These are phyloP conservation scores for Lophiostoma macrostomum DNA, from an alignment of 495 filamentous ascomycete genomes.

Conservation along the genomic window DNA sequence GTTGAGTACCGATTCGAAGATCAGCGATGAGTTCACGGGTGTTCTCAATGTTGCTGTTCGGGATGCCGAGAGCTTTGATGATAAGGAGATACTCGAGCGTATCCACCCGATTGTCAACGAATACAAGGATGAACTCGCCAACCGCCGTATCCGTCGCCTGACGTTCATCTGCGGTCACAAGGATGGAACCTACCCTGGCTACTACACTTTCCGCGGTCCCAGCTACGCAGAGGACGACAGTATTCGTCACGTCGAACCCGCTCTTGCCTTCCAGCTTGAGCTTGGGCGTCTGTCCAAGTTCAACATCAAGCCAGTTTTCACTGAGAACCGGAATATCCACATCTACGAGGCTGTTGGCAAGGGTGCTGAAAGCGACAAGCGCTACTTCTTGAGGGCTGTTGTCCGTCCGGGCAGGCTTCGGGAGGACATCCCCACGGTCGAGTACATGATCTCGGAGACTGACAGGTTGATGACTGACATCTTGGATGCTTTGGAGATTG, in stretches of 20 bases:
- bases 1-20: conserved; percentile 47
- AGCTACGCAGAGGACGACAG: conserved; percentile 84
- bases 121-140: conserved; percentile 76
- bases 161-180: conserved; percentile 96
- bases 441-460: conserved; percentile 96
- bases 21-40: conserved; percentile 74
- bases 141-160: conserved; percentile 77
- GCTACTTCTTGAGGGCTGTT: conserved; percentile 94
- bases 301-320: conserved; percentile 96
- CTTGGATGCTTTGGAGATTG: conserved; percentile 93
- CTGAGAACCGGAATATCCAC: conserved; percentile 97
- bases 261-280: conserved; percentile 96
- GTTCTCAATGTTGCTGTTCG: conserved; percentile 90
- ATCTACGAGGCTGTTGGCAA: conserved; percentile 97
- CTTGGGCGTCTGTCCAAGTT: conserved; percentile 92
- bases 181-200: conserved; percentile 91
- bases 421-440: conserved; percentile 93
- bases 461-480: conserved; percentile 97
- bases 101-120: conserved; percentile 74
- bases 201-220: conserved; percentile 96
- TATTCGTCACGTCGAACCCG: conserved; percentile 96
- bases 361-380: conserved; percentile 88
- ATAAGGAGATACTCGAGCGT: conserved; percentile 72
- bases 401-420: conserved; percentile 89
- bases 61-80: conserved; percentile 82